phyloP scores from a whole-genome alignment of 768 basidiomycete species.

The Coprinopsis cinerea region DNA sequence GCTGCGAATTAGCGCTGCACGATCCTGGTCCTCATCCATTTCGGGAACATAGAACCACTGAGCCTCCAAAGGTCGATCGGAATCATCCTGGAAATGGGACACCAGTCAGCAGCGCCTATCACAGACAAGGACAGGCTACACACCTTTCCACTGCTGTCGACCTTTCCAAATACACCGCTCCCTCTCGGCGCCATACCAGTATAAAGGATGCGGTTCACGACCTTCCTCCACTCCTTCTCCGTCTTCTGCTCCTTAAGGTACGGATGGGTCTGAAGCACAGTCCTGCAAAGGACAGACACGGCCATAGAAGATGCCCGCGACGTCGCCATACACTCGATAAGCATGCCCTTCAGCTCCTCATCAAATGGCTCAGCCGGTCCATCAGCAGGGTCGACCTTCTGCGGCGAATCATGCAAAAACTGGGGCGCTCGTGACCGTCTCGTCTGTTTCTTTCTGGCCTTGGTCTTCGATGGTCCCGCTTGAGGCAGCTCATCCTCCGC shows the following conservation, averaged over 20 bases:
- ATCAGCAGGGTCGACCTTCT: neutral
- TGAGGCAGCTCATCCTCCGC: neutral
- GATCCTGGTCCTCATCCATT: slow-evolving; percentile 60
- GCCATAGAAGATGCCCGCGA: slow-evolving; percentile 66
- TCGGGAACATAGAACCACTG: slow-evolving; percentile 79
- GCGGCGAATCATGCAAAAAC: slow-evolving; percentile 4
- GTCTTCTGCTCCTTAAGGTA: slow-evolving; percentile 32
- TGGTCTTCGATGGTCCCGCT: slow-evolving; percentile 10
- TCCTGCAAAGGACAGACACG: slow-evolving; percentile 44
- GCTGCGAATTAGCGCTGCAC: slow-evolving; percentile 58
- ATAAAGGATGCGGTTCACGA: slow-evolving; percentile 47
- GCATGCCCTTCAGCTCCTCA: neutral
- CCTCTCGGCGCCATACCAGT: slow-evolving; percentile 34
- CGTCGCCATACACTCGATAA: slow-evolving; percentile 34
- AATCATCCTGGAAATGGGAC: slow-evolving; percentile 34
- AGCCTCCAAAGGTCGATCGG: slow-evolving; percentile 46
- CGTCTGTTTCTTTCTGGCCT: slow-evolving; percentile 13
- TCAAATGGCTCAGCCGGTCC: neutral
- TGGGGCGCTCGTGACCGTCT: slow-evolving; percentile 4
- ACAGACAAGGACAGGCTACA: slow-evolving; percentile 16
- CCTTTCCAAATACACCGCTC: slow-evolving; percentile 66
- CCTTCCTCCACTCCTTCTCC: slow-evolving; percentile 42
- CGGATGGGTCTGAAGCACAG: slow-evolving; percentile 49
- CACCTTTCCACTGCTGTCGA: slow-evolving; percentile 60
- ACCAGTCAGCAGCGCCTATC: slow-evolving; percentile 1